A percentile compares a stretch with the other conserved stretches of the same genome.
These are phyloP conservation scores for Auricularia auricula-judae DNA, from an alignment of 768 basidiomycete genomes.

Conservation along the genomic window DNA sequence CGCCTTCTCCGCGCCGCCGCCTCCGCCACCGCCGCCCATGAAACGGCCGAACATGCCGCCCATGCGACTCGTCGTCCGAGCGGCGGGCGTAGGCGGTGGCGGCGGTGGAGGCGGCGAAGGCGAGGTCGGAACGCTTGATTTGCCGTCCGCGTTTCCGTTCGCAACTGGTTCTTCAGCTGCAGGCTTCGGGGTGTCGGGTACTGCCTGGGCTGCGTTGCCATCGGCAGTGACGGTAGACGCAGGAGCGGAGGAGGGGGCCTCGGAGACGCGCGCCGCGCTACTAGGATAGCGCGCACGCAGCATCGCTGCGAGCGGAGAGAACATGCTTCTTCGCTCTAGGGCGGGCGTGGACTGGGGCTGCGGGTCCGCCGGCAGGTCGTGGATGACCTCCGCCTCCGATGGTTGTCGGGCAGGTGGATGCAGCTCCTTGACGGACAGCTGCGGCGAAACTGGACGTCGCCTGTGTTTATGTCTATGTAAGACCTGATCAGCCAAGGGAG, in stretches of 20 bases:
- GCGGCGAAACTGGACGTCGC: constrained; percentile 12
- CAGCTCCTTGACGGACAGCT: constrained; percentile 22
- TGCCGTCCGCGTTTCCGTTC: neutral
- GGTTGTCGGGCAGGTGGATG: constrained; percentile 25
- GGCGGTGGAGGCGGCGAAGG: neutral
- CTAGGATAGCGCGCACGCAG: constrained; percentile 48
- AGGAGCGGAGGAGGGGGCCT: neutral
- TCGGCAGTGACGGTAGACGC: neutral
- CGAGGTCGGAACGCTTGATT: neutral
- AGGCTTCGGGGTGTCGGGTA: neutral
- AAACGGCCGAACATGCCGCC: neutral
- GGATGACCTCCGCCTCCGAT: neutral
- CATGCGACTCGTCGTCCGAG: neutral
- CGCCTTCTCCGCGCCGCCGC: neutral
- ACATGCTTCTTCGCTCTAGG: constrained; percentile 1
- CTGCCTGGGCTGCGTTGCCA: neutral
- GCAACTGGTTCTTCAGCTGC: neutral
- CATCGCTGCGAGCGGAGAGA: constrained; percentile 12
- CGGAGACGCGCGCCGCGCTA: constrained; percentile 14
- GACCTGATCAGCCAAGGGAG: constrained; percentile 12
- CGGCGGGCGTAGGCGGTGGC: neutral
- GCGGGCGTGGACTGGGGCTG: neutral
- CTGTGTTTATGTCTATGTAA: constrained; percentile 14
- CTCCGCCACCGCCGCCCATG: neutral
- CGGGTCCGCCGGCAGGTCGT: neutral